Evolutionary conservation across 768 basidiomycete species (phyloP).

Genomic region (Thelephora aurantiotincta): DNA sequence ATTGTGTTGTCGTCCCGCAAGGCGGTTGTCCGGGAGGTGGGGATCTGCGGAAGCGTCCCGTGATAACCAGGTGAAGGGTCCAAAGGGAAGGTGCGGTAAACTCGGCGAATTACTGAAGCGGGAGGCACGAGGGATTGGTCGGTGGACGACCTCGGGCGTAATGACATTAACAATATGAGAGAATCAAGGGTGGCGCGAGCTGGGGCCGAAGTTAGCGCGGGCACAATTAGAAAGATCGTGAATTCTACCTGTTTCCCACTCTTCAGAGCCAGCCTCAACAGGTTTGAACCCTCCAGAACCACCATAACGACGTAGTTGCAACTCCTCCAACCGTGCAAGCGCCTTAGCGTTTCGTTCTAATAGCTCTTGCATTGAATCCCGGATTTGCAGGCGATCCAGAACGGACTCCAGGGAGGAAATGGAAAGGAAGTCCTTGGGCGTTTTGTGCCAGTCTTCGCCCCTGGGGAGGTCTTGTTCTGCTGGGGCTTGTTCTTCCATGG

Average conservation of each 20-base stretch:
- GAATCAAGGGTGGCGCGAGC: conserved; percentile 66
- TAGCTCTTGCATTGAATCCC: conserved; percentile 54
- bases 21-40: conserved; percentile 34
- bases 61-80: conserved; percentile 54
- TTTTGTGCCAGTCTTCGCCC: conserved; percentile 2
- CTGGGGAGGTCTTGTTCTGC: no score
- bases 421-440: conserved; percentile 41
- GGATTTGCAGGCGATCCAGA: conserved; percentile 47
- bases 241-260: conserved; percentile 62
- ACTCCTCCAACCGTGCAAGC: conserved; percentile 44
- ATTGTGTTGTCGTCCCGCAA: conserved; percentile 67
- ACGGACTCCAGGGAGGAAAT: conserved; percentile 42
- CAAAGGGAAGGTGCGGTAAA: conserved; percentile 56
- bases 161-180: conserved; percentile 47
- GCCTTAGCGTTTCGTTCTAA: conserved; percentile 53
- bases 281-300: conserved; percentile 27
- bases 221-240: neutral
- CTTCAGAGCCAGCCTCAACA: conserved; percentile 59
- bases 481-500: conserved; percentile 5
- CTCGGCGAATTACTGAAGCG: conserved; percentile 45
- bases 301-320: conserved; percentile 45
- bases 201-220: conserved; percentile 14
- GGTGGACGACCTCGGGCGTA: conserved; percentile 48
- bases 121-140: conserved; percentile 42
- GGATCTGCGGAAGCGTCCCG: conserved; percentile 42